Percentiles rank a stretch among this genome's conserved stretches.
These are phyloP conservation scores for Harrya chromipes DNA, from an alignment of 768 basidiomycete species.

Conservation along the genomic window DNA sequence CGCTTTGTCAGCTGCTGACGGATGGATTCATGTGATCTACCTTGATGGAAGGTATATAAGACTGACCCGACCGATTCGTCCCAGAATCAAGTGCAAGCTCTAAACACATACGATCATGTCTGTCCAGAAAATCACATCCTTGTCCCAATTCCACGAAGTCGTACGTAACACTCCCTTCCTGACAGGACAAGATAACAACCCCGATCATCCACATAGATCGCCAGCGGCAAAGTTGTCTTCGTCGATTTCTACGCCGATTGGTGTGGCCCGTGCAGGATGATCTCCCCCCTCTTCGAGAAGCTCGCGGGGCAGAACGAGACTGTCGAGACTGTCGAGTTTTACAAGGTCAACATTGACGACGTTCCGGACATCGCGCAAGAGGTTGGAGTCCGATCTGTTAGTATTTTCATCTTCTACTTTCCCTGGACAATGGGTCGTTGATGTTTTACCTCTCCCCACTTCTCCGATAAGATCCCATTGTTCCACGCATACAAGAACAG, in stretches of 20 bases:
- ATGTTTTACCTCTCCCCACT: too few relatives aligned
- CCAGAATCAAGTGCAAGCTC: too few relatives aligned
- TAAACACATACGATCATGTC: background rate
- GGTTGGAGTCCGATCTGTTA: conserved; percentile 53
- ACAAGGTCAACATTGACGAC: conserved; percentile 71
- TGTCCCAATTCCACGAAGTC: background rate
- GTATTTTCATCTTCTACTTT: conserved; percentile 16
- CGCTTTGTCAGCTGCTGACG: too few relatives aligned
- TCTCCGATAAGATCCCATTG: conserved; percentile 16
- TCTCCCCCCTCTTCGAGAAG: conserved; percentile 13
- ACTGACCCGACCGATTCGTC: background rate
- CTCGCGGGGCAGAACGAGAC: conserved; percentile 3
- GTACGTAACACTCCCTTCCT: conserved; percentile 1
- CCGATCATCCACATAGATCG: background rate
- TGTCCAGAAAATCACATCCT: background rate
- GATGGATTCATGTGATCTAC: too few relatives aligned
- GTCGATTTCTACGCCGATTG: conserved; percentile 20
- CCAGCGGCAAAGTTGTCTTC: conserved; percentile 4
- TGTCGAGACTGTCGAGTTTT: conserved; percentile 49
- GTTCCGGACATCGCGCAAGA: conserved; percentile 46
- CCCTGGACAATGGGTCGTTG: background rate
- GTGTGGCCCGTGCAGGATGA: conserved; percentile 17
- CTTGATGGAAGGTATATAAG: background rate
- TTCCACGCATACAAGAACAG: conserved; percentile 10
- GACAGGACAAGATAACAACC: too few relatives aligned